Evolutionary conservation across 306 rosid species (phyloP).

Genomic region (Betula pendula): DNA sequence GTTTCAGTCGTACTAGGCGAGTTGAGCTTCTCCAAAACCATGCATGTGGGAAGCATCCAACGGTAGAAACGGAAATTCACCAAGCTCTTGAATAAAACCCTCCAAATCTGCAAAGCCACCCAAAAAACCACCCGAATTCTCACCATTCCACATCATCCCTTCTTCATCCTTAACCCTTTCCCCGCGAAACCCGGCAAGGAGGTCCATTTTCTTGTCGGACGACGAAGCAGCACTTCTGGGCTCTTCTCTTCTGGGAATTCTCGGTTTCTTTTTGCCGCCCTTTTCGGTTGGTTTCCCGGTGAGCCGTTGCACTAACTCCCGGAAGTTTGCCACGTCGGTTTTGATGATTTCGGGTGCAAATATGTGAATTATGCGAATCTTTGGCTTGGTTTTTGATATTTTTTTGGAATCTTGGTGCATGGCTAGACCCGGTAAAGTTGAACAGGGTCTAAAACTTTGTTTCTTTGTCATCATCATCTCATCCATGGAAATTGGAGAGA

Average conservation of each 20-base stretch:
- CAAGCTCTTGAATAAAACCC: conserved; percentile 68
- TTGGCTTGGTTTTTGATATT: conserved; percentile 68
- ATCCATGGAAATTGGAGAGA: conserved; percentile 41
- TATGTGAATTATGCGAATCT: conserved; percentile 86
- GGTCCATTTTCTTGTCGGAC: conserved; percentile 29
- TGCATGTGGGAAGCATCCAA: conserved; percentile 52
- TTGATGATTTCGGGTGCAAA: conserved; percentile 87
- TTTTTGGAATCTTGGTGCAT: conserved; percentile 57
- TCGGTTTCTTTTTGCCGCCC: conserved; percentile 23
- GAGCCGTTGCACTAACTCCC: conserved; percentile 77
- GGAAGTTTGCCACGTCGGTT: conserved; percentile 77
- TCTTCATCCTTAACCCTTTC: too few species aligned
- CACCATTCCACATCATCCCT: conserved; percentile 48
- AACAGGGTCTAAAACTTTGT: conserved; percentile 20
- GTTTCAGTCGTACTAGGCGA: conserved; percentile 18
- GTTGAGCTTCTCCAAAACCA: conserved; percentile 58
- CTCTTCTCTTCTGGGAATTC: conserved; percentile 16
- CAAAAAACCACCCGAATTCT: conserved; percentile 52
- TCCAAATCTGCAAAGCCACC: conserved; percentile 71
- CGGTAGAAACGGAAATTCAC: conserved; percentile 56
- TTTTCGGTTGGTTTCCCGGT: conserved; percentile 71
- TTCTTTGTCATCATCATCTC: conserved; percentile 37
- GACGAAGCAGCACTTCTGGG: conserved; percentile 20
- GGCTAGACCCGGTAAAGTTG: conserved; percentile 34
- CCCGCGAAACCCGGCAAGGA: too few species aligned